Base-by-base conservation (phyloP, 768 basidiomycete species). In the Suillus americanus region DNA sequence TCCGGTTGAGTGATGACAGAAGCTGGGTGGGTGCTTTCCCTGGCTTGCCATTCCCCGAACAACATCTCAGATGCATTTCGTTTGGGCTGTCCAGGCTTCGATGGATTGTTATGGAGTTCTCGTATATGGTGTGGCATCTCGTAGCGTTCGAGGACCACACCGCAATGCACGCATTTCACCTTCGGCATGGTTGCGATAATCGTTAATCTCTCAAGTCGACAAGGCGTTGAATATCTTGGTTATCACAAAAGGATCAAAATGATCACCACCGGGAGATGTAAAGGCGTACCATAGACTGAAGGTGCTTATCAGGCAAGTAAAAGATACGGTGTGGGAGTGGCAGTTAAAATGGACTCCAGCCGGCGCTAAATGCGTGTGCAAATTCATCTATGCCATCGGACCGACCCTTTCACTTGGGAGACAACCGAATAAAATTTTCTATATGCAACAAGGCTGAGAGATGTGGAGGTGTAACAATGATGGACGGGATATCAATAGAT, bases 1-100 rank as follows among this genome's bases (percentile, higher is more conserved):
- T 72, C 60, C 12, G 43, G 16, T 50, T 51, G 4, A 14, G 74
- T n/a, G 12, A n/a, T 35, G 20, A n/a, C 6, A 33, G 53, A 5
- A 54, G 12, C 33, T 54, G 33, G 20, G 2, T 20, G 33, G 10
- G 53, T 30, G 18, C 8, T 18, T 53, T 9, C 9, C 4, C 16
- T 53, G 51, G 28, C 51, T 53, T 53, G 51, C 51, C 16, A 16
- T 50, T 25, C 25, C 8, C 25, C 9, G 16, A 51, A 51, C n/a
- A 3, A 8, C 12, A 4, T 25, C 25, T 18, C 18, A 12, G 57
- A 3, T 7, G 25, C 18, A 59, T 41, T 10, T 57, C 5, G 16
- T 9, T 41, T 30, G 30, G 53, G 28, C 18, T 18, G 50, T 28
- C 12, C 23, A 2, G 23, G 25, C 14, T 8, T 9, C 14, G 1